Conservation (phyloP, 306 rosid genomes). For the Castanea sativa region DNA sequence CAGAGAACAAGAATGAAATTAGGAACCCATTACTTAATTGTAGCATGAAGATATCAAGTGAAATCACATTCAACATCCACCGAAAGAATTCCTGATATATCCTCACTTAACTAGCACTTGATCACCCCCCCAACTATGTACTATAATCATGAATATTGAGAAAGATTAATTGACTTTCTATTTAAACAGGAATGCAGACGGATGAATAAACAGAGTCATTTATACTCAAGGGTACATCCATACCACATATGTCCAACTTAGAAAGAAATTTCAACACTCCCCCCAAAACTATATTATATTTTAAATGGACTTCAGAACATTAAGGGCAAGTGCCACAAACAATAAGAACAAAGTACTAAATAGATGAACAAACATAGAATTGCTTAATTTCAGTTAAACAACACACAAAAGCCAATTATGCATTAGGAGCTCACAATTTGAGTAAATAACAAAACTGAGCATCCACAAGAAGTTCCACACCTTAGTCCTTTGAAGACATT, state of each 20-base stretch:
- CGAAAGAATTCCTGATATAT: neutral
- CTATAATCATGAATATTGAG: neutral
- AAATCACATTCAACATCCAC: neutral
- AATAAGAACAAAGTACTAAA: neutral
- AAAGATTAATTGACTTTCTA: neutral
- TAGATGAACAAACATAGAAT: neutral
- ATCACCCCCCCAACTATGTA: neutral
- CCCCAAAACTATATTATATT: neutral
- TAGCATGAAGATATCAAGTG: neutral
- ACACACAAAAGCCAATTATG: neutral
- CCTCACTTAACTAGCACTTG: neutral
- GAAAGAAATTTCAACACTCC: neutral
- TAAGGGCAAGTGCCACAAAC: neutral
- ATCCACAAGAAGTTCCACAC: neutral
- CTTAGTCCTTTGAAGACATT: neutral
- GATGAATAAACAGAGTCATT: neutral
- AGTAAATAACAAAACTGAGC: neutral
- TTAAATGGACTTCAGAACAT: neutral
- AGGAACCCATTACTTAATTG: neutral
- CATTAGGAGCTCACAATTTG: neutral
- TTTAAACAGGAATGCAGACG: neutral
- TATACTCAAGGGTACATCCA: neutral
- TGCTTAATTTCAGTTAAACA: neutral
- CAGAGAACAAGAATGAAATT: neutral
- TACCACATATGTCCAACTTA: neutral